Conservation (phyloP, 1,284 basidiomycete species). For the Austroboletus niveus region DNA sequence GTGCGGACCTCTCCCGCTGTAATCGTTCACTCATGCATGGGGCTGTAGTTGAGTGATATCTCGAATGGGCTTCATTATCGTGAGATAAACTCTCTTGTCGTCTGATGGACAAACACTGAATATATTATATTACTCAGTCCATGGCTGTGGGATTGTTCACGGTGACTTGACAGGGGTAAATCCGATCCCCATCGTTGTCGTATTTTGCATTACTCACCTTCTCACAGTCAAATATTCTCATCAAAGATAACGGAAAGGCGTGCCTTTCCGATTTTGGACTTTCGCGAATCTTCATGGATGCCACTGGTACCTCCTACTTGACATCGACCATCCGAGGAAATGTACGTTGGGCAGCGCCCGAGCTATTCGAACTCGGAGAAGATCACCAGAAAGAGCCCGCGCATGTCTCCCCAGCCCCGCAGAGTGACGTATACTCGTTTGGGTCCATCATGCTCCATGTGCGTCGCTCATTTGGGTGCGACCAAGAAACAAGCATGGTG, state of each 20-base stretch:
- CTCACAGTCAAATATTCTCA: constrained; percentile 33
- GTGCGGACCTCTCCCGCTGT: neutral
- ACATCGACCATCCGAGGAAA: constrained; percentile 29
- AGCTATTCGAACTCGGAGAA: constrained; percentile 18
- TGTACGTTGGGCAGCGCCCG: constrained; percentile 29
- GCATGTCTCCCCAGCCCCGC: neutral
- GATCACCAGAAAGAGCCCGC: constrained; percentile 1
- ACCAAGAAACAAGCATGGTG: neutral
- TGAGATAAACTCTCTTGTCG: constrained; percentile 1
- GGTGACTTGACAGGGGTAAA: constrained; percentile 28
- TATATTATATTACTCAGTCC: constrained; percentile 11
- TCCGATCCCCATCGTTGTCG: neutral
- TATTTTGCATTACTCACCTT: neutral
- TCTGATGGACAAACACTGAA: neutral
- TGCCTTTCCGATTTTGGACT: constrained; percentile 28
- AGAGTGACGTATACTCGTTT: constrained; percentile 28
- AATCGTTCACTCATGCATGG: constrained; percentile 1
- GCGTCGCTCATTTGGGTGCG: neutral
- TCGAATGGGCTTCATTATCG: constrained; percentile 24
- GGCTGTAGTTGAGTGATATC: constrained; percentile 18
- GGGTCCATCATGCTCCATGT: constrained; percentile 28
- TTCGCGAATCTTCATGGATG: constrained; percentile 32
- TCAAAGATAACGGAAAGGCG: constrained; percentile 25
- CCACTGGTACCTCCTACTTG: constrained; percentile 28
- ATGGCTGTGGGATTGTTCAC: constrained; percentile 23